phyloP scores from a whole-genome alignment of 805 yeast genomes.

The Candida stauntonica region DNA sequence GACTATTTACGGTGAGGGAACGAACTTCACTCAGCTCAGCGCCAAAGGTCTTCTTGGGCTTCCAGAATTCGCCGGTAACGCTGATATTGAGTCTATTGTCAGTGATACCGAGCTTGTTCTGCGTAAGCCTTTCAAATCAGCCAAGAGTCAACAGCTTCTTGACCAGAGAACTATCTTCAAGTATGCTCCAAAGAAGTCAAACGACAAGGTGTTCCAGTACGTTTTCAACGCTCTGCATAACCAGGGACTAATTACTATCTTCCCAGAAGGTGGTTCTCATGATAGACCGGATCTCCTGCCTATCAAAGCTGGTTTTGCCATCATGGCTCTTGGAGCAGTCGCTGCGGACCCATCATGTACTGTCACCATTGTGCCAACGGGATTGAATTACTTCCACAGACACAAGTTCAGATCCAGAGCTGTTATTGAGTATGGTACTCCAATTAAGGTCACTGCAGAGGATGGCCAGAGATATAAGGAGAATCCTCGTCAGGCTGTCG shows the following conservation, averaged over 20 bases:
- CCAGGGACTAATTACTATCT: conserved; percentile 82
- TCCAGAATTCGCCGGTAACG: conserved; percentile 73
- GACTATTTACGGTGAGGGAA: conserved; percentile 55
- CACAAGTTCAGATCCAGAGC: conserved; percentile 93
- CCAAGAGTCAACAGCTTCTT: conserved; percentile 44
- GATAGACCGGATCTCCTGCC: conserved; percentile 90
- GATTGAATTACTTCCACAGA: conserved; percentile 93
- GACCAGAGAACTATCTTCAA: conserved; percentile 60
- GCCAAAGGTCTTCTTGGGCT: conserved; percentile 66
- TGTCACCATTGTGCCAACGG: conserved; percentile 88
- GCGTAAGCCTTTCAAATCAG: conserved; percentile 61
- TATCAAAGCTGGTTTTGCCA: conserved; percentile 93
- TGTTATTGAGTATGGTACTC: conserved; percentile 88
- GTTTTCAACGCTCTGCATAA: conserved; percentile 79
- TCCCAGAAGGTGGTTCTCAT: conserved; percentile 98
- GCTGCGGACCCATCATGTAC: conserved; percentile 69
- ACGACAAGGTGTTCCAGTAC: conserved; percentile 69
- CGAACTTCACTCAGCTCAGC: conserved; percentile 59
- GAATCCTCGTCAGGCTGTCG: conserved; percentile 71
- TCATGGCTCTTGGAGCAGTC: conserved; percentile 95
- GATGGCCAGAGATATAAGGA: conserved; percentile 62
- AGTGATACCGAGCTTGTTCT: conserved; percentile 70
- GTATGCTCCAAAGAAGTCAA: conserved; percentile 78
- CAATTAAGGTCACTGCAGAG: conserved; percentile 60
- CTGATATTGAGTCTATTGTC: conserved; percentile 59